Conservation (phyloP, 305 asterid species). For the Fraxinus angustifolia region DNA sequence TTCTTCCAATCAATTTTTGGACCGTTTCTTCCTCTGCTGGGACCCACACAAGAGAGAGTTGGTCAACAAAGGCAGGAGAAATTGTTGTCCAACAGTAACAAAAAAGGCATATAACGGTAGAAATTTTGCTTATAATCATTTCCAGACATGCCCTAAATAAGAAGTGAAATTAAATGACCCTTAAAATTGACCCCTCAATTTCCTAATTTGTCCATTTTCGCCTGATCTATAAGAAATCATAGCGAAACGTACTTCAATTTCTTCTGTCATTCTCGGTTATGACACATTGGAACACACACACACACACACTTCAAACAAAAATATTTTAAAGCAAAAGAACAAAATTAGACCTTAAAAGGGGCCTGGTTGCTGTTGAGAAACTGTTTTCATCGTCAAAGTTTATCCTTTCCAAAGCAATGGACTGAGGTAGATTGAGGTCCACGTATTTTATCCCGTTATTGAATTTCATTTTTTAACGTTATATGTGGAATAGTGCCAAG, state of each 20-base stretch:
- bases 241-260: neutral
- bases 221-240: neutral
- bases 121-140: too few species aligned
- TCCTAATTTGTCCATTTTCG: neutral
- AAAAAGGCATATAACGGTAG: too few species aligned
- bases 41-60: too few species aligned
- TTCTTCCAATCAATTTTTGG: too few species aligned
- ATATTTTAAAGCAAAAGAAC: neutral
- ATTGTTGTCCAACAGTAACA: too few species aligned
- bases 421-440: neutral
- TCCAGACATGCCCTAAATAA: too few species aligned
- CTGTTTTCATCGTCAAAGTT: neutral
- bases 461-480: neutral
- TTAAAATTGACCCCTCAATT: neutral
- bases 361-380: neutral
- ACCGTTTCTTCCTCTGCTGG: too few species aligned
- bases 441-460: neutral
- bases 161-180: neutral
- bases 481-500: neutral
- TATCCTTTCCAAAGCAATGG: neutral
- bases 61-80: too few species aligned
- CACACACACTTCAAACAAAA: neutral
- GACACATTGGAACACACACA: neutral
- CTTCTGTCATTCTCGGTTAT: neutral
- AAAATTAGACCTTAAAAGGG: neutral